These are phyloP conservation scores for Trichocladium antarcticum DNA, from an alignment of 495 filamentous ascomycete genomes.

Conservation along the genomic window DNA sequence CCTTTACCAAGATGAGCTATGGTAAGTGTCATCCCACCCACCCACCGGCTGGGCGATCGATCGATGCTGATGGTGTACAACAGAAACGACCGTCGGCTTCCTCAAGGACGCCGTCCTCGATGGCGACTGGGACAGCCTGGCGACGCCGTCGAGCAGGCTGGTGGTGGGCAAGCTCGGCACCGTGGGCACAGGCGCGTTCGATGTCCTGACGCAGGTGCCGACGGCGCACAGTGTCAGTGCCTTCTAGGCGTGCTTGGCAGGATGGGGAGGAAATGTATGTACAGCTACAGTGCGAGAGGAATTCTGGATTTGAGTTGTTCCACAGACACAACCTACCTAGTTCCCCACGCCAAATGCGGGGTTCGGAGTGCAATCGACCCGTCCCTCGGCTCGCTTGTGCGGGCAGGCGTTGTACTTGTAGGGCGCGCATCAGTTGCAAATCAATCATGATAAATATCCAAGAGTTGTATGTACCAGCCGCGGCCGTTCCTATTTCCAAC, in stretches of 20 bases:
- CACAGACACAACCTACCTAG: neutral
- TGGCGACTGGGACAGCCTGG: constrained; percentile 78
- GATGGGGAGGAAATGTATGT: neutral
- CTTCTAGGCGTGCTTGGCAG: constrained; percentile 9
- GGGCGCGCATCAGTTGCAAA: no score
- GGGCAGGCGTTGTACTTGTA: neutral
- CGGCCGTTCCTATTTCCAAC: no score
- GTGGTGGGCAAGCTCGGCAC: constrained; percentile 71
- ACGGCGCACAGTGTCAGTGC: constrained; percentile 21
- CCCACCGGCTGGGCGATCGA: neutral
- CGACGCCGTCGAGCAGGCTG: constrained; percentile 75
- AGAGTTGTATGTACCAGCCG: no score
- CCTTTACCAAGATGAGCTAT: constrained; percentile 97
- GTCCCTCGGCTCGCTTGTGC: constrained; percentile 3
- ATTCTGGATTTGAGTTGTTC: neutral
- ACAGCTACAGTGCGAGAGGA: neutral
- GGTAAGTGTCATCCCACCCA: constrained; percentile 28
- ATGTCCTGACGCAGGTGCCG: constrained; percentile 53
- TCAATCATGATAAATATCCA: no score
- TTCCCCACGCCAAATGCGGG: neutral
- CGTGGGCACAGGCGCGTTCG: constrained; percentile 85
- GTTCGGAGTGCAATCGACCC: neutral
- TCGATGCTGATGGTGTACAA: constrained; percentile 1
- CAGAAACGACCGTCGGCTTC: constrained; percentile 82
- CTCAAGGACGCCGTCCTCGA: constrained; percentile 84